A percentile compares a stretch with the other conserved stretches of the same genome.
Conservation (phyloP, 2,329 filamentous ascomycete genomes). For the Colletotrichum filicis region DNA sequence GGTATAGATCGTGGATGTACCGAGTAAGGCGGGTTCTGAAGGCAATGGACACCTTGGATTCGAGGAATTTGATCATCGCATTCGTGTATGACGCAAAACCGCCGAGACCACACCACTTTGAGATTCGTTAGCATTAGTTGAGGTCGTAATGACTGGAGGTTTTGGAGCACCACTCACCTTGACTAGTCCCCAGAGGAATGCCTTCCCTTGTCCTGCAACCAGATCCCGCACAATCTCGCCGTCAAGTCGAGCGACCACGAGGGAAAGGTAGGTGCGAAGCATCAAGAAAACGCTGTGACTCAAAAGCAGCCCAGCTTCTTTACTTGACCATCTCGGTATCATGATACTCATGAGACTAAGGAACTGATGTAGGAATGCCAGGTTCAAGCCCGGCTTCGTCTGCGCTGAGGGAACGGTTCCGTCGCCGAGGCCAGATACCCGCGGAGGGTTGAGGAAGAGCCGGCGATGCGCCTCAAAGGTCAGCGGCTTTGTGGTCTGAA, state of each 20-base stretch:
- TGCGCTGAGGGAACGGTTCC: conserved; percentile 85
- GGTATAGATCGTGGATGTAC: conserved; percentile 96
- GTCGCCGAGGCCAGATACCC: conserved; percentile 81
- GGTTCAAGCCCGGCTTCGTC: conserved; percentile 92
- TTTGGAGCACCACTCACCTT: conserved; percentile 63
- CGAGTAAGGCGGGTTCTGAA: conserved; percentile 94
- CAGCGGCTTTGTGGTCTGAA: conserved; percentile 87
- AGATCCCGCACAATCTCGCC: conserved; percentile 96
- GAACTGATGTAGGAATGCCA: conserved; percentile 97
- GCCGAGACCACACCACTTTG: conserved; percentile 88
- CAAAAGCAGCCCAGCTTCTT: conserved; percentile 89
- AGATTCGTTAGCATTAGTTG: conserved; percentile 30
- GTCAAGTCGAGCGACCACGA: conserved; percentile 92
- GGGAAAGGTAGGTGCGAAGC: conserved; percentile 90
- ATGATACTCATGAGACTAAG: conserved; percentile 96
- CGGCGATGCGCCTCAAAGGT: conserved; percentile 97
- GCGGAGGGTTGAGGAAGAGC: conserved; percentile 90
- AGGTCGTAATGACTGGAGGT: too few relatives aligned
- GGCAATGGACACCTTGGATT: conserved; percentile 97
- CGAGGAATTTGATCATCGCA: conserved; percentile 98
- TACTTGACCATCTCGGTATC: conserved; percentile 95
- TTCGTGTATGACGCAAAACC: conserved; percentile 97
- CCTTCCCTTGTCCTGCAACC: conserved; percentile 91
- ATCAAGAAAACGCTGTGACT: conserved; percentile 92
- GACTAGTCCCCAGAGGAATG: conserved; percentile 86